These are phyloP conservation scores for Cytospora chrysosperma DNA, from an alignment of 2,329 filamentous ascomycete species.

Conservation along the genomic window DNA sequence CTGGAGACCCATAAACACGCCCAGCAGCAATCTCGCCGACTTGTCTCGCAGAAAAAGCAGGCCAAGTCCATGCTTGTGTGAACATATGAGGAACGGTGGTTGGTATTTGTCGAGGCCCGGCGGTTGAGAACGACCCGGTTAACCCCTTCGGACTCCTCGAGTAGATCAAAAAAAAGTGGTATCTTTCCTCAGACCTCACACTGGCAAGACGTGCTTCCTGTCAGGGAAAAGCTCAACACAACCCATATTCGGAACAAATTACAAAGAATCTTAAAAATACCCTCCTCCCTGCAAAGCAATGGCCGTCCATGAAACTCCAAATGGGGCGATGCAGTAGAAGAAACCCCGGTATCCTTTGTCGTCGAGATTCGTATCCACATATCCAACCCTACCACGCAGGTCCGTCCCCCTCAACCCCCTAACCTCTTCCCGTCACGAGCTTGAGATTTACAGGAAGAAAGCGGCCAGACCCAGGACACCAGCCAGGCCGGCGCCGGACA, in stretches of 20 bases:
- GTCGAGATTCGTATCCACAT: slow-evolving; percentile 31
- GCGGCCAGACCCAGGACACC: slow-evolving; percentile 60
- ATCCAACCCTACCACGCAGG: slow-evolving; percentile 4
- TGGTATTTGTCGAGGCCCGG: slow-evolving; percentile 7
- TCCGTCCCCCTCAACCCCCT: background rate
- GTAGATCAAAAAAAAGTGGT: slow-evolving; percentile 5
- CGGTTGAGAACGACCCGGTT: background rate
- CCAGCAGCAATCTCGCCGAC: slow-evolving; percentile 25
- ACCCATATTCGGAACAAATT: slow-evolving; percentile 27
- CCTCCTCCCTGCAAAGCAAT: slow-evolving; percentile 15
- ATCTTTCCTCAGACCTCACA: slow-evolving; percentile 2
- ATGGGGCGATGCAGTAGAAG: slow-evolving; percentile 16
- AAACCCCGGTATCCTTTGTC: slow-evolving; percentile 7
- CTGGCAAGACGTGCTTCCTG: background rate
- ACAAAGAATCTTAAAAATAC: slow-evolving; percentile 23
- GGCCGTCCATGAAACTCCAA: slow-evolving; percentile 31
- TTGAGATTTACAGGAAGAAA: slow-evolving; percentile 55
- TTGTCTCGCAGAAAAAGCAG: background rate
- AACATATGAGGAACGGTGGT: slow-evolving; percentile 11
- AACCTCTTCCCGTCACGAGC: slow-evolving; percentile 23
- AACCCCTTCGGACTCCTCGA: slow-evolving; percentile 1
- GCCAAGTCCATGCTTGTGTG: background rate
- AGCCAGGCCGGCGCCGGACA: slow-evolving; percentile 59
- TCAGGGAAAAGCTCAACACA: slow-evolving; percentile 29
- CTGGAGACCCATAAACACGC: slow-evolving; percentile 41